Conservation (phyloP, 768 basidiomycete genomes). For the Chalciporus piperatus region DNA sequence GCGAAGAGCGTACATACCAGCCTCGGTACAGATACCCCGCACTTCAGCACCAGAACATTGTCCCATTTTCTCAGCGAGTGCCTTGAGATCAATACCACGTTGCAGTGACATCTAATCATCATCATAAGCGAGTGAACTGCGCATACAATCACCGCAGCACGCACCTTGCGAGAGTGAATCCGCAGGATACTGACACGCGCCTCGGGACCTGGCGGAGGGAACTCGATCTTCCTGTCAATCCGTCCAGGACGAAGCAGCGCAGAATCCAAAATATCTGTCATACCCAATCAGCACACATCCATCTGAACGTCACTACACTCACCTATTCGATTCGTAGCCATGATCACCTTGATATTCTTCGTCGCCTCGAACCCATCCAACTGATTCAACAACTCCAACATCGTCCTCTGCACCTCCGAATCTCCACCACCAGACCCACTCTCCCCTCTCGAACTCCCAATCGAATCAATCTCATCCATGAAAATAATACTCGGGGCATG, state of each 20-base stretch:
- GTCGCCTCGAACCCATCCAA: constrained; percentile 84
- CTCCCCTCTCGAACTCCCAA: constrained; percentile 89
- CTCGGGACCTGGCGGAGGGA: constrained; percentile 96
- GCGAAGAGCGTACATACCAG: constrained; percentile 98
- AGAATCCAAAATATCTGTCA: constrained; percentile 85
- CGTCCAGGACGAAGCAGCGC: constrained; percentile 92
- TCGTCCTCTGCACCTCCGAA: constrained; percentile 86
- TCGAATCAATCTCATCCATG: constrained; percentile 99
- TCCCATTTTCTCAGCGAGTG: constrained; percentile 98
- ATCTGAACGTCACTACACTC: background rate
- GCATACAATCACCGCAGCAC: background rate
- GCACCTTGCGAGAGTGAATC: constrained; percentile 92
- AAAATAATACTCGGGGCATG: constrained; percentile 98
- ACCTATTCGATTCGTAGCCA: constrained; percentile 98
- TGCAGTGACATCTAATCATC: constrained; percentile 81
- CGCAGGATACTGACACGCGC: constrained; percentile 96
- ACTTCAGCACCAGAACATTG: constrained; percentile 98
- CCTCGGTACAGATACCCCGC: constrained; percentile 94
- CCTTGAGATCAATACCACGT: constrained; percentile 94
- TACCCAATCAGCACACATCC: background rate
- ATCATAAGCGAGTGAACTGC: no score
- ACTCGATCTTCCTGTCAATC: constrained; percentile 97
- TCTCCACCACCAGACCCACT: constrained; percentile 76
- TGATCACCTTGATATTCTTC: constrained; percentile 86
- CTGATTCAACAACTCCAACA: constrained; percentile 88